Conservation (phyloP, 305 asterid species). For the Solanum aculeatissimum region DNA sequence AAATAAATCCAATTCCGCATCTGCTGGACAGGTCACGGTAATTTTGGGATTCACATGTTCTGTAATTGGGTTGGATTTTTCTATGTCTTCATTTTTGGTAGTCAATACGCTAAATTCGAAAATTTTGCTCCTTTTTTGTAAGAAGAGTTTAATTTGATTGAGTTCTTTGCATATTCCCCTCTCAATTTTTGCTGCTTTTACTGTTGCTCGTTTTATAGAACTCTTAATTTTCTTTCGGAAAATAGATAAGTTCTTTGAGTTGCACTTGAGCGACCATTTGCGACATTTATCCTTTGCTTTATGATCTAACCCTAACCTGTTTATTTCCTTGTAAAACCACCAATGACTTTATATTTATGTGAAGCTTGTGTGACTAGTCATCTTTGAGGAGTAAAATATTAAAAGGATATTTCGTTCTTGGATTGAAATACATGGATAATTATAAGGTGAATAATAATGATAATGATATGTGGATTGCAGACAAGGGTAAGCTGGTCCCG, state of each 20-base stretch:
- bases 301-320: background rate
- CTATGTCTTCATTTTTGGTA: background rate
- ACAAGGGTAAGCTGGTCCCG: background rate
- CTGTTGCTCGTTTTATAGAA: background rate
- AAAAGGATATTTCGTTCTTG: background rate
- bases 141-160: background rate
- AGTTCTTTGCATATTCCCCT: background rate
- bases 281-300: background rate
- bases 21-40: conserved; percentile 10
- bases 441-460: background rate
- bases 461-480: background rate
- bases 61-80: background rate
- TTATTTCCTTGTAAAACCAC: background rate
- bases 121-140: background rate
- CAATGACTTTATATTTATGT: background rate
- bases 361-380: background rate
- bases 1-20: conserved; percentile 9
- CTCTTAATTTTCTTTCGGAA: too few species aligned
- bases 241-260: background rate
- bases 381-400: background rate
- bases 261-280: background rate
- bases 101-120: background rate
- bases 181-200: background rate
- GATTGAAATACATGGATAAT: background rate
- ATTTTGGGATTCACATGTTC: background rate